Evolutionary conservation across 371 early-diverging fungal species (phyloP).

Genomic region (Mucor lusitanicus): DNA sequence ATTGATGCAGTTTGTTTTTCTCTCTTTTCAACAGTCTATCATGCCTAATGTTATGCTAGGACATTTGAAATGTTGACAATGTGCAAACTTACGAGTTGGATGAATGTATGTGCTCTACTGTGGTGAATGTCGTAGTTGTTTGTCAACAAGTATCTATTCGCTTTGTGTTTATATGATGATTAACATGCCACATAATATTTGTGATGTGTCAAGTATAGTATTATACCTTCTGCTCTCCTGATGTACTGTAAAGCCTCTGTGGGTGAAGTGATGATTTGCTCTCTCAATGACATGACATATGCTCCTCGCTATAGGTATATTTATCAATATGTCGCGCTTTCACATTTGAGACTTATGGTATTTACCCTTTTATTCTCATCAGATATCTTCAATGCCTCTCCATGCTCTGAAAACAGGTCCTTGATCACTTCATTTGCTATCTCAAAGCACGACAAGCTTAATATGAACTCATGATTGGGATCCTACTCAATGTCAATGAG

Average conservation of each 20-base stretch:
- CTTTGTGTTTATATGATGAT: slow-evolving; percentile 12
- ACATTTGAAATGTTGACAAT: background rate
- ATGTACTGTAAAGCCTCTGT: slow-evolving; percentile 81
- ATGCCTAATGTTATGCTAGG: background rate
- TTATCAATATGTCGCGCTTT: background rate
- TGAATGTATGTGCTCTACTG: slow-evolving; percentile 90
- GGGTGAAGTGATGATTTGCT: slow-evolving; percentile 86
- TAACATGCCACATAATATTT: background rate
- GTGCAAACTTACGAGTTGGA: slow-evolving; percentile 68
- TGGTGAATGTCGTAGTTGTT: slow-evolving; percentile 88
- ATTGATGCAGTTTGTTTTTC: background rate
- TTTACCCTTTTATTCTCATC: slow-evolving; percentile 45
- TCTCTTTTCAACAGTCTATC: slow-evolving; percentile 15
- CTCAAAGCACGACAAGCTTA: slow-evolving; percentile 72
- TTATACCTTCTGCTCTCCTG: slow-evolving; percentile 72
- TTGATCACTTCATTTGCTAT: slow-evolving; percentile 92
- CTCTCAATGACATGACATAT: slow-evolving; percentile 84
- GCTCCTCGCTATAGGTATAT: slow-evolving; percentile 69
- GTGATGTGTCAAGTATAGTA: background rate
- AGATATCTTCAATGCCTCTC: slow-evolving; percentile 56
- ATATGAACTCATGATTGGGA: slow-evolving; percentile 11
- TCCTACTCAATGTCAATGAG: background rate
- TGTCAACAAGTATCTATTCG: slow-evolving; percentile 77
- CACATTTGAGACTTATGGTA: background rate
- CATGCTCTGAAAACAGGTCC: slow-evolving; percentile 72